Evolutionary conservation across 768 basidiomycete genomes (phyloP), one percentile per base, ranked within the genome.

Genomic region (Boletus rubroflammeus): DNA sequence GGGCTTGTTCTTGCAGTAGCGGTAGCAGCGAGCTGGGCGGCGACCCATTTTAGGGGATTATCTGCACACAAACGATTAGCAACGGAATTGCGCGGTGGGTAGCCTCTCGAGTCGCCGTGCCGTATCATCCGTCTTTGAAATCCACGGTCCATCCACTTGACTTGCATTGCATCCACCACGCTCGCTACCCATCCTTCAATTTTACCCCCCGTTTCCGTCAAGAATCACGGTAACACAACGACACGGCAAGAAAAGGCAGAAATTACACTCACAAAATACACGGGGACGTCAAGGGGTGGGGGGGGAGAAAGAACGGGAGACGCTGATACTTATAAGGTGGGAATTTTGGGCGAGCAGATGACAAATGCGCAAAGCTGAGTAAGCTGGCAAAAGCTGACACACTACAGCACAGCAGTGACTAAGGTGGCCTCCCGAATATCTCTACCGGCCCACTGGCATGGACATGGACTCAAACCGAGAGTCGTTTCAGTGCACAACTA

Each of bases 1-100:
- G 25, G 96, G 94, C 85, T 98, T 98, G 84, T 95, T 96, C 80
- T 98, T 98, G 84, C 94, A 98, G 81, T 98, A 98, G 64, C 94
- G 88, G 80, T 96, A 96, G 85, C 93, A 97, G 67, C 91, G 88
- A 76, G 94, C 93, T 60, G 94, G 93, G 81, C 93, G 91, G 73
- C 93, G 92, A 83, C 94, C 94, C 94, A 97, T 97, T 49, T 61
- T 58, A 43, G 46, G 19, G 46, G 45, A 45, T 41, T 59, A 57
- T 61, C 66, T 67, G 35, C 0, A 46, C 26, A 21, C 6, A 15
- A 45, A 23, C 0, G 10, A 39, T 66, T 15, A 68, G 63, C 11
- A 51, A 28, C 17, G 2, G 3, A 19, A 36, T 41, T 36, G 28
- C 2, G n/a, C 0, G 0, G 13, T 19, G 13, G 0, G 26, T 28